Base-by-base conservation (phyloP, 768 basidiomycete genomes). In the Kockovaella imperatae region DNA sequence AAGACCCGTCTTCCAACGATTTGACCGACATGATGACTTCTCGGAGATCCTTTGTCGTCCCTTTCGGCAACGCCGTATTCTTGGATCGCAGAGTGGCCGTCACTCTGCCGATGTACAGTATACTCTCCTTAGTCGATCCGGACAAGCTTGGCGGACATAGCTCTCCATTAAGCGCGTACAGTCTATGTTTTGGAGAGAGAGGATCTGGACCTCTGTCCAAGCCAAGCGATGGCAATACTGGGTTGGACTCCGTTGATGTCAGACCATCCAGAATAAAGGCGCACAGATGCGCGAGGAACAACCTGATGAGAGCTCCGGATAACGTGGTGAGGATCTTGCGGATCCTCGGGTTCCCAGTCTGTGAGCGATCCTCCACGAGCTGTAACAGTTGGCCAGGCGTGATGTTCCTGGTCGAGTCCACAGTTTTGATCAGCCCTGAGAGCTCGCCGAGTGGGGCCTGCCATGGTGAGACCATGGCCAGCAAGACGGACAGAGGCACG, bases 391-490 rank as follows among this genome's bases (percentile, higher is more conserved):
- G 79, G 1, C 89, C 88, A 3, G 88, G 82, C 45, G 76, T 76
- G 32, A 18, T 29, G 36, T 23, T 32, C 31, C 28, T 34, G 32
- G 7, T 15, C 17, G 15, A 11, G 31, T 44, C 44, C 17, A 50
- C 11, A 4, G 43, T 41, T 26, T 81, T 76, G 47, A 87, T 74
- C 36, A 91, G 72, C 6, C 77, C 73, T 40, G 77, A 75, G 24
- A 95, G 76, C 4, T 84, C 79, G 29, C 80, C 80, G 40, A 95
- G 74, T 13, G 87, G 87, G 6, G 85, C 83, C 57, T 88, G 86
- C 90, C 90, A 95, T 69, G 80, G 80, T 5, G 85, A 79, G 68
- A 93, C 90, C 15, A 78, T 80, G 10, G 90, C 86, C 45, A 84
- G 80, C 51, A 95, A 72, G 5, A 83, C 82, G 0, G 89, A 86